These are phyloP conservation scores for Rubia tinctorum DNA, from an alignment of 305 asterid species.

Conservation along the genomic window DNA sequence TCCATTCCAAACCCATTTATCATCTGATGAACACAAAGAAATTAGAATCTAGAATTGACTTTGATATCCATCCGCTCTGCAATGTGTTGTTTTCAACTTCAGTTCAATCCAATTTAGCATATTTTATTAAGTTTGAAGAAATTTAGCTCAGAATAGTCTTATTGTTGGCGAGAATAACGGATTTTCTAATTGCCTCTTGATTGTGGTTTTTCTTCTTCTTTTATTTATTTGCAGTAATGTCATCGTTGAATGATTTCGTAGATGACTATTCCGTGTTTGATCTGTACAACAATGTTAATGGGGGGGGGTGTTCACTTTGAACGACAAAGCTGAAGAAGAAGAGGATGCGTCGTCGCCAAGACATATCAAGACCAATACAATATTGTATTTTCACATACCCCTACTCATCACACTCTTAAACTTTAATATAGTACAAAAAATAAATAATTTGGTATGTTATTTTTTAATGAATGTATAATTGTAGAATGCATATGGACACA, in stretches of 20 bases:
- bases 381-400: too few species aligned
- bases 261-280: not conserved
- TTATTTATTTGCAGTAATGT: not conserved
- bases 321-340: not conserved
- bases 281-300: not conserved
- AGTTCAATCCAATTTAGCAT: too few species aligned
- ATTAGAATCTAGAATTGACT: not conserved
- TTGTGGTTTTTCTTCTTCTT: not conserved
- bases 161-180: not conserved
- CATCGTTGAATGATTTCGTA: not conserved
- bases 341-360: not conserved
- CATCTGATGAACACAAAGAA: not conserved
- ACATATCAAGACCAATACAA: too few species aligned
- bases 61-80: too few species aligned
- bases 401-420: too few species aligned
- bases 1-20: too few species aligned
- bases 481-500: too few species aligned
- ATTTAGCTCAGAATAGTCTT: not conserved
- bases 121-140: not conserved
- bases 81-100: too few species aligned
- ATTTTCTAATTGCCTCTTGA: not conserved
- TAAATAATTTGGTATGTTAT: too few species aligned
- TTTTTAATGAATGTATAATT: too few species aligned
- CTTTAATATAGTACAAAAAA: too few species aligned
- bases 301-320: not conserved